Evolutionary conservation across 805 yeast species (phyloP).

Genomic region (Kluyveromyces wickerhamii): DNA sequence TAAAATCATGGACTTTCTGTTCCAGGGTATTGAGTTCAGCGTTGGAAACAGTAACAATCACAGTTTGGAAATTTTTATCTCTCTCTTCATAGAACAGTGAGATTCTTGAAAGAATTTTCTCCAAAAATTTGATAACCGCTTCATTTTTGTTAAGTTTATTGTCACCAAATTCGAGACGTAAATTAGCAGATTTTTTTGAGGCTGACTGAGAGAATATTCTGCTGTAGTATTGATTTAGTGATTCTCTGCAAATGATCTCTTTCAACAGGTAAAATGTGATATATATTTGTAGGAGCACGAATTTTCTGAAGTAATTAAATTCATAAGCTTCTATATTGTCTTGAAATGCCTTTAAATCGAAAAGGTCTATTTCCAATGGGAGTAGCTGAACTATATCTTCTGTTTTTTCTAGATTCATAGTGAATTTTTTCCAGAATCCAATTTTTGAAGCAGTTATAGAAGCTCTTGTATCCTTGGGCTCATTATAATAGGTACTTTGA

Average conservation of each 20-base stretch:
- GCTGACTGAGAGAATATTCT: not conserved
- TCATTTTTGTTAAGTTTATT: not conserved
- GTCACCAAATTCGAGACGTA: conserved; percentile 1
- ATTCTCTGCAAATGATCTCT: not conserved
- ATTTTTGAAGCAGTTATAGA: not conserved
- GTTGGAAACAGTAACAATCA: not conserved
- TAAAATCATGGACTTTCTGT: conserved; percentile 1
- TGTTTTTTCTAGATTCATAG: not conserved
- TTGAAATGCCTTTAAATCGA: conserved; percentile 15
- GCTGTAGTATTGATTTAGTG: conserved; percentile 1
- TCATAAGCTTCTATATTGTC: conserved; percentile 17
- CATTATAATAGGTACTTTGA: not conserved
- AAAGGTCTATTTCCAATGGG: conserved; percentile 16
- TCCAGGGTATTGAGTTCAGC: not conserved
- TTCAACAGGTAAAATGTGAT: conserved; percentile 10
- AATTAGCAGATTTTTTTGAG: not conserved
- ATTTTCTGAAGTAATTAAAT: conserved; percentile 24
- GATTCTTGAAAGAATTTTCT: conserved; percentile 2
- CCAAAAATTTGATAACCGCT: conserved; percentile 1
- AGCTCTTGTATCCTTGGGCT: not conserved
- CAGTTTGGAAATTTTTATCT: not conserved
- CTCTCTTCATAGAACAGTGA: conserved; percentile 1
- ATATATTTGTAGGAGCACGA: conserved; percentile 21
- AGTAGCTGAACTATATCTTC: conserved; percentile 6
- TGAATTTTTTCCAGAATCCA: conserved; percentile 1